A percentile compares a stretch with the other conserved stretches of the same genome.
These are phyloP conservation scores for Cerrena zonata DNA, from an alignment of 1,284 basidiomycete species.

Conservation along the genomic window DNA sequence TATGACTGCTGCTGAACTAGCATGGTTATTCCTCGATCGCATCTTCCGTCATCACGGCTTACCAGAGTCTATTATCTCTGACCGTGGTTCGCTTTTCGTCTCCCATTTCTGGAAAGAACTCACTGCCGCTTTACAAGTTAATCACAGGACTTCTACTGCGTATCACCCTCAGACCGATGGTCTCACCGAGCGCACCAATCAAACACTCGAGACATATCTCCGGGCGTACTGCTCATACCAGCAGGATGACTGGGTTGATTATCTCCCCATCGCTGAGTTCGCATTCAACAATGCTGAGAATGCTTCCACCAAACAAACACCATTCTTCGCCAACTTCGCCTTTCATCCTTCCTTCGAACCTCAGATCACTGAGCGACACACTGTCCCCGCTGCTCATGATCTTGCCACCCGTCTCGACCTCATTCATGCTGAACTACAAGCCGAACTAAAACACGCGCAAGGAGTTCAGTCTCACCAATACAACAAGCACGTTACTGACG, in stretches of 20 bases:
- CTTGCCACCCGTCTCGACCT: no score
- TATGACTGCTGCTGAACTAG: slow-evolving; percentile 12
- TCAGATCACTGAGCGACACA: no score
- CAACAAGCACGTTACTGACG: no score
- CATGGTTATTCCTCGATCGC: slow-evolving; percentile 15
- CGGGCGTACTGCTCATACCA: slow-evolving; percentile 28
- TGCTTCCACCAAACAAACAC: slow-evolving; percentile 1
- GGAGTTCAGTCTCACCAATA: no score
- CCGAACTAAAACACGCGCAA: no score
- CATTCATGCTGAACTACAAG: no score
- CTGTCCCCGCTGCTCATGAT: no score
- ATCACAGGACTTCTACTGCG: slow-evolving; percentile 32
- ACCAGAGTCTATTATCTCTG: slow-evolving; percentile 16
- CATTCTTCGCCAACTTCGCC: slow-evolving; percentile 7
- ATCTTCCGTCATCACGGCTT: slow-evolving; percentile 21
- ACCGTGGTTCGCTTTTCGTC: slow-evolving; percentile 20
- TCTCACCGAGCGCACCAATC: slow-evolving; percentile 32
- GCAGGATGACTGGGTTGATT: slow-evolving; percentile 33
- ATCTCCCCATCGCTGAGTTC: slow-evolving; percentile 10
- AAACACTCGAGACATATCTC: slow-evolving; percentile 34
- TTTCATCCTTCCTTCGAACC: slow-evolving; percentile 22
- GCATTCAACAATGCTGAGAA: slow-evolving; percentile 5
- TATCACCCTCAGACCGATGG: slow-evolving; percentile 28
- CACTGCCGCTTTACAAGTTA: slow-evolving; percentile 13
- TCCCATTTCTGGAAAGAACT: slow-evolving; percentile 15